These are phyloP conservation scores for Xanthoconium stramineum DNA, from an alignment of 768 basidiomycete species.

Conservation along the genomic window DNA sequence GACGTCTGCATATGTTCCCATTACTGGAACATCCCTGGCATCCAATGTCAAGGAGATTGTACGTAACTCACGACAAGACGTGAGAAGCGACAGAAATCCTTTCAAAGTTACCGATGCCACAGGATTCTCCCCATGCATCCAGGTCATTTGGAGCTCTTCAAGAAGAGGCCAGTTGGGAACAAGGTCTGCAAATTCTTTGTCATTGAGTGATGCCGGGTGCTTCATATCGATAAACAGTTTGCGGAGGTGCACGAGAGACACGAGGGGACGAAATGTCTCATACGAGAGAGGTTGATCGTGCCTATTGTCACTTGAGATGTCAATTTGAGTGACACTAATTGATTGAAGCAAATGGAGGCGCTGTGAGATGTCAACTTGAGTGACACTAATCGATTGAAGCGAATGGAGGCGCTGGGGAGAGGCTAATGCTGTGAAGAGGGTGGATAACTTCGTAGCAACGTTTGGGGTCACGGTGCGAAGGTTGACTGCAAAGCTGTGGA, in stretches of 20 bases:
- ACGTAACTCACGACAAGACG: background rate
- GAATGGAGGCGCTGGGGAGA: slow-evolving; percentile 4
- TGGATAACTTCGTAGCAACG: background rate
- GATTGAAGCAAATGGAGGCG: no score
- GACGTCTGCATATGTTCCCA: background rate
- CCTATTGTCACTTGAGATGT: background rate
- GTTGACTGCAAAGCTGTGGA: no score
- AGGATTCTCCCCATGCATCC: background rate
- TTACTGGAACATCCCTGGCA: background rate
- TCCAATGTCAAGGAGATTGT: background rate
- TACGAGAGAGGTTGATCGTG: background rate
- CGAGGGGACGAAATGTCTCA: background rate
- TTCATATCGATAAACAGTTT: background rate
- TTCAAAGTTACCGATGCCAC: background rate
- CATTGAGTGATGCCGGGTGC: background rate
- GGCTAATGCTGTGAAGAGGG: background rate
- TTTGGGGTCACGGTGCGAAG: no score
- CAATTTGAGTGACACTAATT: no score
- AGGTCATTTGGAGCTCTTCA: background rate
- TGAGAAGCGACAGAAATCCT: background rate
- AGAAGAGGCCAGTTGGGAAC: background rate
- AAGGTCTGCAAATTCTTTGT: background rate
- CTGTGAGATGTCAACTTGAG: no score
- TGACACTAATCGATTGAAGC: background rate
- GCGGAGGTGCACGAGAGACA: background rate